Evolutionary conservation across 1,284 basidiomycete species (phyloP).

Genomic region (Apiotrichum laibachii): DNA sequence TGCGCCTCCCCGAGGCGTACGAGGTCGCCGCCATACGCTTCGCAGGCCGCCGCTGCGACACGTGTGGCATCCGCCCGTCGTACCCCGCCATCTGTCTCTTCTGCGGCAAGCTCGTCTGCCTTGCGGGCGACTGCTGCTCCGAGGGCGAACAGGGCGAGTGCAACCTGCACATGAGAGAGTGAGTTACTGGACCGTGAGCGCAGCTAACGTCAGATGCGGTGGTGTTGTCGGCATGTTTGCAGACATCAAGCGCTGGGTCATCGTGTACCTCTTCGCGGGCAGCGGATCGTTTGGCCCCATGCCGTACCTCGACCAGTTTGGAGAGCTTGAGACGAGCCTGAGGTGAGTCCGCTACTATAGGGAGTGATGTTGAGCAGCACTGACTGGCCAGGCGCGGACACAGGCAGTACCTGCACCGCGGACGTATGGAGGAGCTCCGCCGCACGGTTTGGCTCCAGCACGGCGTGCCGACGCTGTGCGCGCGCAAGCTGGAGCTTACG

Average conservation of each 20-base stretch:
- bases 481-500: conserved; percentile 80
- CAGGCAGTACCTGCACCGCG: conserved; percentile 79
- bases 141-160: conserved; percentile 78
- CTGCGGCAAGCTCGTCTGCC: conserved; percentile 84
- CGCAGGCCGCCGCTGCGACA: conserved; percentile 67
- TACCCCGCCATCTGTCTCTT: conserved; percentile 90
- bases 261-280: conserved; percentile 85
- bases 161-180: conserved; percentile 93
- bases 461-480: conserved; percentile 83
- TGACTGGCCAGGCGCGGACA: conserved; percentile 65
- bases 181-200: conserved; percentile 49
- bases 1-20: conserved; percentile 74
- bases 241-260: conserved; percentile 85
- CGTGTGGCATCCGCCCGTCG: conserved; percentile 74
- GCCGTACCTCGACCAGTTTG: conserved; percentile 92
- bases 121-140: conserved; percentile 89
- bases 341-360: conserved; percentile 57
- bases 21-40: conserved; percentile 76
- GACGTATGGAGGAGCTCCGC: conserved; percentile 87
- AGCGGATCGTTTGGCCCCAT: conserved; percentile 85
- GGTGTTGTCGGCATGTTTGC: conserved; percentile 87
- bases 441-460: conserved; percentile 81
- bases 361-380: background rate
- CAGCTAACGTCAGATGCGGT: conserved; percentile 65
- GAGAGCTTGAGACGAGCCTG: conserved; percentile 89